Base-by-base conservation (phyloP, 2,329 filamentous ascomycete genomes). In the Colletotrichum nymphaeae region DNA sequence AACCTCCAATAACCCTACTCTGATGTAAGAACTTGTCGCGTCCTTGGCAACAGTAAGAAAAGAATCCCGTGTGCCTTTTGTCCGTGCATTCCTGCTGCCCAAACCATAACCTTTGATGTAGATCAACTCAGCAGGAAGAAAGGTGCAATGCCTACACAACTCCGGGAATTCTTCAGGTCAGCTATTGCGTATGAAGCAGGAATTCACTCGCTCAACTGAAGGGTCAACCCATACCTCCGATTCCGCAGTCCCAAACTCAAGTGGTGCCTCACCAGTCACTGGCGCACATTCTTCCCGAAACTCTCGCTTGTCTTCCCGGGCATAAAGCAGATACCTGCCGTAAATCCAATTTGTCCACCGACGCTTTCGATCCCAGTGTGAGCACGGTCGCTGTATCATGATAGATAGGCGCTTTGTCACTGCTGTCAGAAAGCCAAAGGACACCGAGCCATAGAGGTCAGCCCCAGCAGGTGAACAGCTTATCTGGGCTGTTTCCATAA, bases 211-310 rank as follows among this genome's bases (percentile, higher is more conserved):
- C 5, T 55, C 67, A 0, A 59, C 22, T 11, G 62, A 37, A 14
- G 67, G 67, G 4, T 70, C 67, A 14, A 70, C 62, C 62, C 53
- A 59, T 9, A 66, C 14, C 12, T 42, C 46, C 6, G 67, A 42
- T 19, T 24, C 65, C 42, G 16, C 53, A 1, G 67, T 53, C 7
- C 53, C 67, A 14, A 67, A 59, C 22, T 67, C 65, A 5, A 53
- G 42, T 4, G 65, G 65, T 14, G 24, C 8, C 2, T 62, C 37
- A 35, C 65, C 65, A 5, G 7, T 65, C 4, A 14, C 22, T 5
- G 60, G 42, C 6, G 3, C 4, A 22, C 67, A 59, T 3, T 65
- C 37, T 16, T 59, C 60, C 67, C 60, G 65, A 42, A 42, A 42
- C 30, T 66, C 67, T 2, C 42, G 26, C 8, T 59, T 35, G 22